A percentile compares a stretch with the other conserved stretches of the same genome.
phyloP scores from a whole-genome alignment of 2,329 filamentous ascomycete genomes.

The Sarocladium oryzae region DNA sequence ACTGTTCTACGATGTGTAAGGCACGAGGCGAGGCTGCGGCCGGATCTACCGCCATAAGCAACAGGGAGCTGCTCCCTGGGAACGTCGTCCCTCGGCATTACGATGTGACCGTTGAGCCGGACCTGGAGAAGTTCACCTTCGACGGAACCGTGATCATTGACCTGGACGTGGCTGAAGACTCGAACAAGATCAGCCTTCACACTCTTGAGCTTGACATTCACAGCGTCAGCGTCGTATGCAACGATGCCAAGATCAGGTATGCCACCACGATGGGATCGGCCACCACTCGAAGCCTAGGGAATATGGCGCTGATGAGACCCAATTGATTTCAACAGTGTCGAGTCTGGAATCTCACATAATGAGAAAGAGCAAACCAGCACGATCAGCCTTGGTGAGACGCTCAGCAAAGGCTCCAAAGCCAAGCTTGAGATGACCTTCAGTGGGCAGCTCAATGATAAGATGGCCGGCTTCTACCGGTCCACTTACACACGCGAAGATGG shows the following conservation, averaged over 20 bases:
- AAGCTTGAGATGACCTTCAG: constrained; percentile 57
- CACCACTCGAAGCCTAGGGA: constrained; percentile 3
- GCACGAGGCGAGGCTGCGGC: background rate
- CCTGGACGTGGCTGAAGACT: constrained; percentile 78
- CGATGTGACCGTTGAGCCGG: constrained; percentile 82
- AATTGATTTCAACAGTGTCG: constrained; percentile 13
- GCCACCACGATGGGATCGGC: constrained; percentile 16
- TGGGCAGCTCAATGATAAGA: constrained; percentile 81
- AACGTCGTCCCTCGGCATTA: constrained; percentile 93
- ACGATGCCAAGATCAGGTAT: constrained; percentile 45
- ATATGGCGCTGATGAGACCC: constrained; percentile 11
- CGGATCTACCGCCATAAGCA: background rate
- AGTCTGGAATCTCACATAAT: constrained; percentile 60
- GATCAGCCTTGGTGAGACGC: constrained; percentile 66
- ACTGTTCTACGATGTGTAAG: constrained; percentile 1
- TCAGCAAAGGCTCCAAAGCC: constrained; percentile 71
- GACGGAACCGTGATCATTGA: constrained; percentile 80
- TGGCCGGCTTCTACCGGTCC: constrained; percentile 96
- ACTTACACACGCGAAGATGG: constrained; percentile 84
- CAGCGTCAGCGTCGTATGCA: constrained; percentile 23
- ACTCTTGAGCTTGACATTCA: constrained; percentile 80
- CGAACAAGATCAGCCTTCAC: constrained; percentile 80
- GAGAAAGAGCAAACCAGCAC: constrained; percentile 75
- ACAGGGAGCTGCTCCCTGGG: constrained; percentile 77
- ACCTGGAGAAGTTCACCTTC: constrained; percentile 83